Conservation (phyloP, 371 early-diverging fungal species). For the Lichtheimia ornata region DNA sequence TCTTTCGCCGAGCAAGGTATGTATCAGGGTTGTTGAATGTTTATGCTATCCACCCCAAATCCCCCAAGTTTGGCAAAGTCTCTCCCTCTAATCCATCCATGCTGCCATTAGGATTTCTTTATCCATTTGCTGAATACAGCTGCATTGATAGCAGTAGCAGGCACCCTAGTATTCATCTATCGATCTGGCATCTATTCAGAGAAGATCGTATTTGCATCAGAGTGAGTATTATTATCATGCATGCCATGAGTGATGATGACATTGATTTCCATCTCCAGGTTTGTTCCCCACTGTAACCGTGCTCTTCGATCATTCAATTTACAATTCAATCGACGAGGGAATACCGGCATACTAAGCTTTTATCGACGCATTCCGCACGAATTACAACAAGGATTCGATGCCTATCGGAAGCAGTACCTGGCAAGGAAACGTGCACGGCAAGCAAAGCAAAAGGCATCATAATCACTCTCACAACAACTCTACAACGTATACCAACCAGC, state of each 20-base stretch:
- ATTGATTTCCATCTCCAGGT: slow-evolving; percentile 33
- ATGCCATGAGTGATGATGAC: too few species aligned
- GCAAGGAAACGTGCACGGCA: slow-evolving; percentile 53
- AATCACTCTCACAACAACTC: too few species aligned
- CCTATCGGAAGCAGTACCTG: slow-evolving; percentile 60
- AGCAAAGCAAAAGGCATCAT: slow-evolving; percentile 32
- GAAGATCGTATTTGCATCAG: slow-evolving; percentile 64
- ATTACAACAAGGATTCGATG: slow-evolving; percentile 68
- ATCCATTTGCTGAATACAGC: slow-evolving; percentile 38
- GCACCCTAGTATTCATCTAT: slow-evolving; percentile 52
- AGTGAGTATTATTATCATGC: slow-evolving; percentile 41
- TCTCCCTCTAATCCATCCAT: too few species aligned
- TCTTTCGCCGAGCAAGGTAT: slow-evolving; percentile 51
- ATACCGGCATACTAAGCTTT: slow-evolving; percentile 56
- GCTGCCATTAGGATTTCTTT: slow-evolving; percentile 26
- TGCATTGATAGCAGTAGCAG: slow-evolving; percentile 34
- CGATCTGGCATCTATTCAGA: slow-evolving; percentile 66
- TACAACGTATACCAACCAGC: too few species aligned
- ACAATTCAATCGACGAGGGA: slow-evolving; percentile 56
- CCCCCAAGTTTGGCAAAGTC: too few species aligned
- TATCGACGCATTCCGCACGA: slow-evolving; percentile 58
- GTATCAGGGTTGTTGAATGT: neutral
- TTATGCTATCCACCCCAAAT: too few species aligned
- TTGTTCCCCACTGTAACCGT: slow-evolving; percentile 68
- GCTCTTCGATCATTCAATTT: slow-evolving; percentile 70